These are phyloP conservation scores for Tricladium varicosporioides DNA, from an alignment of 2,329 filamentous ascomycete genomes.

Conservation along the genomic window DNA sequence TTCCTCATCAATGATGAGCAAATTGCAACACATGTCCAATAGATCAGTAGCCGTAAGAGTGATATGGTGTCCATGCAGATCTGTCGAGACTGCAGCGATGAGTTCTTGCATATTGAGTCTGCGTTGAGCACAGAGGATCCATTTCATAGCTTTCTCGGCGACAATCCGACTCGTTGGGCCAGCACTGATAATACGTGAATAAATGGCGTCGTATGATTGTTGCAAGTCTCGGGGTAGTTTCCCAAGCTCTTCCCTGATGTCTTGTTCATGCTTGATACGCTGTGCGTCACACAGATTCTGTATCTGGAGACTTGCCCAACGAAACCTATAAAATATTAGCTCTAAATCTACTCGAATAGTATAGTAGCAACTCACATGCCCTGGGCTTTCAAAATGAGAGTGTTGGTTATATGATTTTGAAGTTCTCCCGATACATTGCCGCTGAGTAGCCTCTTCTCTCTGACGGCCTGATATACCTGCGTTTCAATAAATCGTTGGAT, in stretches of 20 bases:
- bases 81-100: not conserved
- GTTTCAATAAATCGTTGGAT: not conserved
- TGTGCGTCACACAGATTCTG: conserved; percentile 12
- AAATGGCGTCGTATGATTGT: conserved; percentile 2
- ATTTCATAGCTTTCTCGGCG: not conserved
- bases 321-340: conserved; percentile 8
- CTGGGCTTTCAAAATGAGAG: not conserved
- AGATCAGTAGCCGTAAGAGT: too few relatives aligned
- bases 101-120: not conserved
- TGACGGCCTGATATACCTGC: not conserved
- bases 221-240: not conserved
- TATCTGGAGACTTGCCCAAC: conserved; percentile 12
- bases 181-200: not conserved
- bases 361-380: not conserved
- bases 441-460: not conserved
- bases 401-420: not conserved
- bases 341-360: not conserved
- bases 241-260: not conserved
- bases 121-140: not conserved
- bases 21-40: too few relatives aligned
- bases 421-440: not conserved
- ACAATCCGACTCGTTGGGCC: not conserved
- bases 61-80: too few relatives aligned
- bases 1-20: too few relatives aligned
- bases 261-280: not conserved